phyloP scores from a whole-genome alignment of 257 asterid genomes.

The Solanum gracilifrons region DNA sequence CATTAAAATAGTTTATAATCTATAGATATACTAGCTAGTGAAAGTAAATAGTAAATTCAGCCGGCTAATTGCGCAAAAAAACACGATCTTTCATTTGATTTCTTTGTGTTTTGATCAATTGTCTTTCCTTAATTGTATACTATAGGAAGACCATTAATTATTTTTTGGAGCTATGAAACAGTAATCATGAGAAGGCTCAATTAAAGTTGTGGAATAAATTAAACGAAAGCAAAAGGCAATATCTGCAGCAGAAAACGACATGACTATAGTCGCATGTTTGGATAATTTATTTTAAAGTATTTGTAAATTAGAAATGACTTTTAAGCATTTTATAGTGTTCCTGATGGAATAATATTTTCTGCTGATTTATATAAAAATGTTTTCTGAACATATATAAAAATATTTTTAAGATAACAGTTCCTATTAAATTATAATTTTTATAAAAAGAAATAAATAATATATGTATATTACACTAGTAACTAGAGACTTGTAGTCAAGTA shows the following conservation, averaged over 20 bases:
- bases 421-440: background rate
- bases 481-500: background rate
- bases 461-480: too few relatives aligned
- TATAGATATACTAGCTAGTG: background rate
- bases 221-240: background rate
- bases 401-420: background rate
- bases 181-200: background rate
- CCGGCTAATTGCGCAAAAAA: background rate
- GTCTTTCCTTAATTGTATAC: conserved; percentile 19
- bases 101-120: conserved; percentile 49
- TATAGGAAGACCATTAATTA: background rate
- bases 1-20: background rate
- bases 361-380: background rate
- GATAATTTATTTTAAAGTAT: background rate
- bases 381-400: too few relatives aligned
- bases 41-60: background rate
- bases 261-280: background rate
- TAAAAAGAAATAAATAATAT: background rate
- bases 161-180: background rate
- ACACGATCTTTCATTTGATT: conserved; percentile 44
- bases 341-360: background rate
- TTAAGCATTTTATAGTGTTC: background rate
- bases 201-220: background rate
- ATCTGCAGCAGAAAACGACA: background rate
- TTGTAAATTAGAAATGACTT: background rate